phyloP scores from a whole-genome alignment of 2,329 filamentous ascomycete species.

The Zopfia rhizophila region DNA sequence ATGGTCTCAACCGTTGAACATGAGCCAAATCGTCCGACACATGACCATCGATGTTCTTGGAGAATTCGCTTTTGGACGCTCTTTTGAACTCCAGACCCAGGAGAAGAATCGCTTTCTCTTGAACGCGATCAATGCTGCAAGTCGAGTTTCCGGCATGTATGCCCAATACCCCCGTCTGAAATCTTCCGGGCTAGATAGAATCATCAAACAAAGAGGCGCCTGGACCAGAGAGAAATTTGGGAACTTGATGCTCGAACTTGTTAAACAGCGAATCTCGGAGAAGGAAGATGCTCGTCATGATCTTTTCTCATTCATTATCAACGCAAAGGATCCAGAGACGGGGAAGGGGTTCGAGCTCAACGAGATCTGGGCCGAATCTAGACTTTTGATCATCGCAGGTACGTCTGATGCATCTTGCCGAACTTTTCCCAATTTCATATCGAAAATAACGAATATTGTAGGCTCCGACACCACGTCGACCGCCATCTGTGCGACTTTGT shows the following conservation, averaged over 20 bases:
- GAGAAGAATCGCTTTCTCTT: slow-evolving; percentile 36
- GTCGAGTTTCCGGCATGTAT: slow-evolving; percentile 44
- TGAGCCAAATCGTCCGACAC: slow-evolving; percentile 25
- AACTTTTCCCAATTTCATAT: too few relatives aligned
- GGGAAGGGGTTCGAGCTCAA: slow-evolving; percentile 18
- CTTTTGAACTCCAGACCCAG: slow-evolving; percentile 41
- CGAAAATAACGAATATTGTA: neutral
- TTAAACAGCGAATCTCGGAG: slow-evolving; percentile 5
- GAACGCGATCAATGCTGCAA: slow-evolving; percentile 39
- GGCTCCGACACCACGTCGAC: slow-evolving; percentile 46
- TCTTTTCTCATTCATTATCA: slow-evolving; percentile 51
- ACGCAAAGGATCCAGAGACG: slow-evolving; percentile 52
- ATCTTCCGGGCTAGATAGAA: too few relatives aligned
- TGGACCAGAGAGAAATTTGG: slow-evolving; percentile 35
- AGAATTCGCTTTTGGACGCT: slow-evolving; percentile 48
- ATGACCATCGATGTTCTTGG: slow-evolving; percentile 57
- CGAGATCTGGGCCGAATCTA: slow-evolving; percentile 53
- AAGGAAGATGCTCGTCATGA: slow-evolving; percentile 40
- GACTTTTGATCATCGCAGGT: slow-evolving; percentile 51
- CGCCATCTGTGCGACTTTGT: slow-evolving; percentile 36
- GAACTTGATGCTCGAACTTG: slow-evolving; percentile 25
- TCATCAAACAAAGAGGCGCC: slow-evolving; percentile 38
- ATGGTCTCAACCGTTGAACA: neutral
- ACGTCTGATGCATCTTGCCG: too few relatives aligned
- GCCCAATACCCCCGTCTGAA: too few relatives aligned